Evolutionary conservation across 305 asterid genomes (phyloP).

Genomic region (Euphrasia arctica): DNA sequence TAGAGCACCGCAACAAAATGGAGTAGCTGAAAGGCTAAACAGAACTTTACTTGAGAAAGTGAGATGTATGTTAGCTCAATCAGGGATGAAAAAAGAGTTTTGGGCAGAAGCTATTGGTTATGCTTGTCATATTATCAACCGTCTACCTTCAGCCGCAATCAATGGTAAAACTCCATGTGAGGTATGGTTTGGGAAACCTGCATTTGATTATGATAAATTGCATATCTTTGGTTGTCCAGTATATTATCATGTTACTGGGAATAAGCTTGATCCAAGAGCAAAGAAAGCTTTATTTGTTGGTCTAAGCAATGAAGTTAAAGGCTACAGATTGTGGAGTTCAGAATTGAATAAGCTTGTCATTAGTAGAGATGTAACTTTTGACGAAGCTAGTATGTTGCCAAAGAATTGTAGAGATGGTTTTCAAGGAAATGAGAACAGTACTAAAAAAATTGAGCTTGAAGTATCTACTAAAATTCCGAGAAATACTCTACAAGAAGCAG

Average conservation of each 20-base stretch:
- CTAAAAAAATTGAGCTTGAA: too few relatives aligned
- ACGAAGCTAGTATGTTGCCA: background rate
- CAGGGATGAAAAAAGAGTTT: constrained; percentile 1
- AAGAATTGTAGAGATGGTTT: background rate
- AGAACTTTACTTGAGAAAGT: background rate
- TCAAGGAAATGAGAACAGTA: background rate
- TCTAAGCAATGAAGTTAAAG: background rate
- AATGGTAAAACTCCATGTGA: background rate
- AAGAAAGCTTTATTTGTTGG: background rate
- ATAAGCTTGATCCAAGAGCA: background rate
- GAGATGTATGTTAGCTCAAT: background rate
- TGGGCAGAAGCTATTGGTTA: background rate
- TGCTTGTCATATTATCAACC: background rate
- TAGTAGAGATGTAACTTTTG: background rate
- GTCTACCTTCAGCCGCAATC: background rate
- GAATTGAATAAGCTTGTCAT: background rate
- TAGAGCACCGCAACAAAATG: too few relatives aligned
- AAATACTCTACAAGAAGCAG: too few relatives aligned
- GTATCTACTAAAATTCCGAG: too few relatives aligned
- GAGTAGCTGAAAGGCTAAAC: too few relatives aligned
- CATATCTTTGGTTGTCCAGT: constrained; percentile 1
- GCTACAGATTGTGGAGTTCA: background rate
- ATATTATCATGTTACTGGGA: background rate
- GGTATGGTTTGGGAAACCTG: constrained; percentile 1
- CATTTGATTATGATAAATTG: background rate